Base-by-base conservation (phyloP, 2,329 filamentous ascomycete species). In the Exophiala bonariae region DNA sequence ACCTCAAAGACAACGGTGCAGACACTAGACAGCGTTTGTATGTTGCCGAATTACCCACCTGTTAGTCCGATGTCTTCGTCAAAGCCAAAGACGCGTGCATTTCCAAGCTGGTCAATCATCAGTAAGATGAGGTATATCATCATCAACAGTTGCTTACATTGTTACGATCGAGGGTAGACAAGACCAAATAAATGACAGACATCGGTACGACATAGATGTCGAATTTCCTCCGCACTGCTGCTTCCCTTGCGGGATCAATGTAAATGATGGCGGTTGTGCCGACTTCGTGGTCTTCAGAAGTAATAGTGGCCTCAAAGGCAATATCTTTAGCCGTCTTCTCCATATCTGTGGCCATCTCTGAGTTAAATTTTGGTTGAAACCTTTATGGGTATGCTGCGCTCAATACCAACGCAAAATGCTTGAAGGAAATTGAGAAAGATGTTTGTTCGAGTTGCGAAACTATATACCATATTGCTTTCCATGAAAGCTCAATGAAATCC, bases 31-130 rank as follows among this genome's bases (percentile, higher is more conserved):
- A 53, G 50, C n/a, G 46, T 53, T 14, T 38, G 22, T 11, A 53
- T 41, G 16, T 82, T 82, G 39, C 78, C 78, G 60, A 84, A 85
- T 40, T 85, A 73, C 51, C 83, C 82, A 13, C 76, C 77, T 14
- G 65, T 61, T 34, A 85, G 70, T 0, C 74, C 66, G 8, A 82
- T 68, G 49, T 83, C 80, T 38, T 72, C 61, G 19, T 65, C 69
- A 5, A 86, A 62, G 3, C 81, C 80, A 81, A 86, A 86, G 41
- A 86, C 80, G 47, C 78, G 78, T 13, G 80, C 80, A 59, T 85
- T 53, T 36, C 50, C 50, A 3, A 46, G 32, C 30, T 44, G 18
- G 14, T 28, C 22, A 28, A 26, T 28, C 11, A 30, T 41, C 16
- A 41, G 38, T 19, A 38, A 26, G 23, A 26, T 26, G 23, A 71